Conservation (phyloP, 768 basidiomycete species). For the Mycena haematopus region DNA sequence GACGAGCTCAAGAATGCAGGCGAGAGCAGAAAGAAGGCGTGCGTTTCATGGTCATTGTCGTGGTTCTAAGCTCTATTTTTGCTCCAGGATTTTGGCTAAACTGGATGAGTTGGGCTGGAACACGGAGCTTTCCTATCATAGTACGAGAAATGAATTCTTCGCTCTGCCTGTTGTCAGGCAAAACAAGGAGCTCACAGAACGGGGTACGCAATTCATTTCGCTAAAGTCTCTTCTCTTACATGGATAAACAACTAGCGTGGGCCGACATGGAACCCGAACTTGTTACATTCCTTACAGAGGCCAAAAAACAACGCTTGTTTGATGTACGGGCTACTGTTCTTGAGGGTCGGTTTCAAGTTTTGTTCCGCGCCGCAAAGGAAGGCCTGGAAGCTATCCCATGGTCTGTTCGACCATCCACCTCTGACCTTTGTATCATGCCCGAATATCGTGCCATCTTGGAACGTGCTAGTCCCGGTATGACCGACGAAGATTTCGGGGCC, state of each 20-base stretch:
- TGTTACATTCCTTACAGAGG: conserved; percentile 26
- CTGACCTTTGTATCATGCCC: conserved; percentile 21
- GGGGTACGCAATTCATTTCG: conserved; percentile 7
- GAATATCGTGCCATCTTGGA: conserved; percentile 29
- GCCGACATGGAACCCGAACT: conserved; percentile 31
- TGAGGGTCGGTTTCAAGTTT: not conserved
- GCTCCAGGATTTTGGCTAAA: conserved; percentile 27
- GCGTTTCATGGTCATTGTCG: conserved; percentile 4
- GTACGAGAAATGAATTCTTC: not conserved
- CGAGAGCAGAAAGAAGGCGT: conserved; percentile 26
- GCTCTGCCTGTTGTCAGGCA: conserved; percentile 31
- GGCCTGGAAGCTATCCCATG: not conserved
- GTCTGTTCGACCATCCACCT: conserved; percentile 9
- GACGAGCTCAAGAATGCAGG: conserved; percentile 22
- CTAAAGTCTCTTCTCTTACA: not conserved
- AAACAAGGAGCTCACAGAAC: conserved; percentile 33
- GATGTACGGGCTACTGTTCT: not conserved
- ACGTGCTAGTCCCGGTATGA: conserved; percentile 3
- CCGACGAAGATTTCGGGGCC: conserved; percentile 18
- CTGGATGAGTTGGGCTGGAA: conserved; percentile 24
- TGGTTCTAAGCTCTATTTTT: not conserved
- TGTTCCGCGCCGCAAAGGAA: not conserved
- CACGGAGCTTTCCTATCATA: conserved; percentile 17
- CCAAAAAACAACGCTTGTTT: conserved; percentile 14
- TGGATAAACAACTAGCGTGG: conserved; percentile 31